Percentiles rank a stretch among this genome's conserved stretches.
Conservation (phyloP, 148 eudicot genomes). For the Talinum fruticosum region DNA sequence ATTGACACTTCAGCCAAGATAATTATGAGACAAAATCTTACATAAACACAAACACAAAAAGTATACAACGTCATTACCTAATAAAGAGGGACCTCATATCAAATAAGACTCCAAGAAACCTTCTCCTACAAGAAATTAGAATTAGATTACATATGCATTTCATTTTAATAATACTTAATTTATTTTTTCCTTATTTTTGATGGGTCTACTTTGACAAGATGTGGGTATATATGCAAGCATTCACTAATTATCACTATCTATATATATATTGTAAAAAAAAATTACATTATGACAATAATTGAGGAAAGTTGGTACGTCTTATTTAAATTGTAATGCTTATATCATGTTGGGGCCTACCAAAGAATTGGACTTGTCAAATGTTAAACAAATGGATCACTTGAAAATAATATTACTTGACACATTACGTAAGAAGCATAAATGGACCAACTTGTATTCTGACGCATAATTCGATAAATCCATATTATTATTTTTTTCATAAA, state of each 20-base stretch:
- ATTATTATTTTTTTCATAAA: background rate
- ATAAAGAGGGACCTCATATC: background rate
- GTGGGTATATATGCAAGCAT: conserved; percentile 1
- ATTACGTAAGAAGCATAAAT: background rate
- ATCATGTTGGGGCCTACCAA: background rate
- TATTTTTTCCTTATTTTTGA: background rate
- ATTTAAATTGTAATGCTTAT: background rate
- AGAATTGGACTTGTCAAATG: background rate
- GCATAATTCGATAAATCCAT: background rate
- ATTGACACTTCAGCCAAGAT: too few species aligned
- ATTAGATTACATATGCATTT: background rate
- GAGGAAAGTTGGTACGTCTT: background rate
- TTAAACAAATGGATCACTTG: background rate
- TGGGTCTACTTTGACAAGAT: background rate
- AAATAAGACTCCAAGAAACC: background rate
- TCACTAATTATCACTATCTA: background rate
- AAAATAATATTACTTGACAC: background rate
- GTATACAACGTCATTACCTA: background rate
- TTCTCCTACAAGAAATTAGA: background rate
- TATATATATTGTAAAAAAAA: too few species aligned
- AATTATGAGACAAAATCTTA: background rate
- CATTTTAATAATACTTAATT: background rate
- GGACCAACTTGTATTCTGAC: background rate
- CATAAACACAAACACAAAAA: background rate
- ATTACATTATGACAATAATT: background rate